Conservation (phyloP, 352 stramenopile species). For the Pythium sukuiense region DNA sequence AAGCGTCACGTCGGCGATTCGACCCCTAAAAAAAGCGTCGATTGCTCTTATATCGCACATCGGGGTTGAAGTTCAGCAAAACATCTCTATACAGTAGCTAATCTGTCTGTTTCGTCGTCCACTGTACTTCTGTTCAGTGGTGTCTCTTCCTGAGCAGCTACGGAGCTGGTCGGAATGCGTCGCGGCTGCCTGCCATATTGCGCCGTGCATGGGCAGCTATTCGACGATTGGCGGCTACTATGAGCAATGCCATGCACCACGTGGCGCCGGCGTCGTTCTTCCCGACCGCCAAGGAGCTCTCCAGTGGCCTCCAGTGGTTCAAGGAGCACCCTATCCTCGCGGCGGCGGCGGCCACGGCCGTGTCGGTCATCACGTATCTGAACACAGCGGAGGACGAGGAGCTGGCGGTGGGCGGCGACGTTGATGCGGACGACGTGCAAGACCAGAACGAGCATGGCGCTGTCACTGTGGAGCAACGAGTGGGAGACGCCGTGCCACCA, state of each 20-base stretch:
- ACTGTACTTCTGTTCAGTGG: constrained; percentile 14
- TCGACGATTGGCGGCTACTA: constrained; percentile 7
- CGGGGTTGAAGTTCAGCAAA: constrained; percentile 18
- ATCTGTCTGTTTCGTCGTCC: constrained; percentile 16
- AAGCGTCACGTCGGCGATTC: constrained; percentile 14
- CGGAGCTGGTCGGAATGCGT: background rate
- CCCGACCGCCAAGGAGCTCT: constrained; percentile 82
- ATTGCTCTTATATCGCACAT: constrained; percentile 17
- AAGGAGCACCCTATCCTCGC: constrained; percentile 83
- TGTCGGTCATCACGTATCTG: constrained; percentile 84
- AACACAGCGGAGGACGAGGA: constrained; percentile 42
- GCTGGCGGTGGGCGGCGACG: background rate
- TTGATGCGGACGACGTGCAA: background rate
- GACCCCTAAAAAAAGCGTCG: constrained; percentile 3
- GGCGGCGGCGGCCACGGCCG: constrained; percentile 70
- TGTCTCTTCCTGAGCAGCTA: constrained; percentile 17
- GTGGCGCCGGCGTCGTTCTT: constrained; percentile 73
- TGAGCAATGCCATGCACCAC: constrained; percentile 44
- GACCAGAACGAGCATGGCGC: background rate
- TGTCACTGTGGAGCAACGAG: background rate
- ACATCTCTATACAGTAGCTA: constrained; percentile 20
- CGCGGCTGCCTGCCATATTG: constrained; percentile 3
- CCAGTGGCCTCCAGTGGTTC: constrained; percentile 81
- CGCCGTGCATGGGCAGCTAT: background rate
- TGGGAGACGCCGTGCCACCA: background rate